Evolutionary conservation across 2,329 filamentous ascomycete species (phyloP).

Genomic region (Xylariomycetidae sp.): DNA sequence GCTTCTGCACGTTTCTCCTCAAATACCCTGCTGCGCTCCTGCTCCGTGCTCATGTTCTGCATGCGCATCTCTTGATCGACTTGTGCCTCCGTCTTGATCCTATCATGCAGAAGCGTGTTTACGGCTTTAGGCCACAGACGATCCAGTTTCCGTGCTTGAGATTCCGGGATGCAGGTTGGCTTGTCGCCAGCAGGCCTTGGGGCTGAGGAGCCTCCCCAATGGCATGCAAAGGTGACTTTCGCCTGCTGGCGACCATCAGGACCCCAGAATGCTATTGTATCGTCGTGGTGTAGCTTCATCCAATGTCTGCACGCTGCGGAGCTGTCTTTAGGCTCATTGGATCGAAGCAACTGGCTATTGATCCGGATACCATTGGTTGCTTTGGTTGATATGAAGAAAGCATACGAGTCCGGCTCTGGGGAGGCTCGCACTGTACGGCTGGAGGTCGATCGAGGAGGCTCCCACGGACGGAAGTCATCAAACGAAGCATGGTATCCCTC

Average conservation of each 20-base stretch:
- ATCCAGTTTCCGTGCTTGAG: conserved; percentile 43
- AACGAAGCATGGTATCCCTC: conserved; percentile 56
- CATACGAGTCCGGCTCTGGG: conserved; percentile 48
- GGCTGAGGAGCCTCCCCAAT: conserved; percentile 50
- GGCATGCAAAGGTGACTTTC: conserved; percentile 48
- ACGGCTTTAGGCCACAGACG: conserved; percentile 42
- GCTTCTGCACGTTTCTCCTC: conserved; percentile 45
- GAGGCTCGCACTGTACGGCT: conserved; percentile 30
- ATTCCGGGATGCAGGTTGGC: conserved; percentile 32
- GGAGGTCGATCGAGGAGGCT: conserved; percentile 40
- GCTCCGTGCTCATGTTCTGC: conserved; percentile 39
- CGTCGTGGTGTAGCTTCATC: conserved; percentile 71
- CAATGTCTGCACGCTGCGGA: conserved; percentile 53
- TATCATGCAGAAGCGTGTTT: conserved; percentile 37
- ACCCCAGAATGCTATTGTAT: conserved; percentile 70
- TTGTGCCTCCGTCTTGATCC: conserved; percentile 38
- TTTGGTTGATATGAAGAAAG: conserved; percentile 75
- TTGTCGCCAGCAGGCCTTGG: conserved; percentile 32
- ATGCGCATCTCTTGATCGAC: conserved; percentile 40
- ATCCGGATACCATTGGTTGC: conserved; percentile 71
- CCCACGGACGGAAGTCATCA: conserved; percentile 48
- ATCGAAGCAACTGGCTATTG: conserved; percentile 64
- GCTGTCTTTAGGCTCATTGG: conserved; percentile 50
- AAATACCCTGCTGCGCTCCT: conserved; percentile 45
- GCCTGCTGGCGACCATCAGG: conserved; percentile 36